phyloP scores from a whole-genome alignment of 331 rosid species.

The Pyrus hybrid region DNA sequence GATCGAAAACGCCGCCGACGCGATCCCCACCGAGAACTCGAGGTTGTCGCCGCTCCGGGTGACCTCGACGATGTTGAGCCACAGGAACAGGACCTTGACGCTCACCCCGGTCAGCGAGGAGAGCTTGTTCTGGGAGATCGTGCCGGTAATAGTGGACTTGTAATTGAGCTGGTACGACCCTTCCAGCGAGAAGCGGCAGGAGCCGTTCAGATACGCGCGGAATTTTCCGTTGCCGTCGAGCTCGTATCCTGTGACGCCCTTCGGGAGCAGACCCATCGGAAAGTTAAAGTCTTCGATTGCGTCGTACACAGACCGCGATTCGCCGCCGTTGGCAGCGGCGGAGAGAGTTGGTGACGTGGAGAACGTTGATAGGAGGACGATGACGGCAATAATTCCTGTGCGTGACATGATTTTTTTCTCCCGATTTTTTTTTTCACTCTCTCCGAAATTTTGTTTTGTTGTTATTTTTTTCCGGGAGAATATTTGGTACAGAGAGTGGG shows the following conservation, averaged over 20 bases:
- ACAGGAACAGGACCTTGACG: conserved; percentile 18
- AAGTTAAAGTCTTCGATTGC: conserved; percentile 5
- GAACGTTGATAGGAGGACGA: conserved; percentile 23
- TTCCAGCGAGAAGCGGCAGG: conserved; percentile 20
- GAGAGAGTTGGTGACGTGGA: not conserved
- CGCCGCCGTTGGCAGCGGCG: not conserved
- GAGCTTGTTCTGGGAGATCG: conserved; percentile 16
- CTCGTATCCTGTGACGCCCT: conserved; percentile 16
- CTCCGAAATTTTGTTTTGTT: not conserved
- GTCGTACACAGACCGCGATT: conserved; percentile 15
- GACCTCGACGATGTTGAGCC: conserved; percentile 28
- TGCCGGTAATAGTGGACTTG: conserved; percentile 16
- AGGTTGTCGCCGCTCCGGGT: conserved; percentile 6
- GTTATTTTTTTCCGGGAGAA: not conserved
- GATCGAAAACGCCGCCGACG: conserved; percentile 19
- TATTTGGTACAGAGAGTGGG: not conserved
- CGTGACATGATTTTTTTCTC: not conserved
- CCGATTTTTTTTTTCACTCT: no score
- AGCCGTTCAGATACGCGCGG: conserved; percentile 6
- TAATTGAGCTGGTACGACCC: conserved; percentile 26
- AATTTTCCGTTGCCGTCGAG: conserved; percentile 13
- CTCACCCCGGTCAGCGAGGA: conserved; percentile 18
- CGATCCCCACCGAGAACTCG: conserved; percentile 22
- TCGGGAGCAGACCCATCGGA: conserved; percentile 20
- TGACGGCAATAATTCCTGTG: conserved; percentile 2